Evolutionary conservation across 2,329 filamentous ascomycete species (phyloP), one percentile per base, ranked within the genome.

Genomic region (Penicillium capsulatum): DNA sequence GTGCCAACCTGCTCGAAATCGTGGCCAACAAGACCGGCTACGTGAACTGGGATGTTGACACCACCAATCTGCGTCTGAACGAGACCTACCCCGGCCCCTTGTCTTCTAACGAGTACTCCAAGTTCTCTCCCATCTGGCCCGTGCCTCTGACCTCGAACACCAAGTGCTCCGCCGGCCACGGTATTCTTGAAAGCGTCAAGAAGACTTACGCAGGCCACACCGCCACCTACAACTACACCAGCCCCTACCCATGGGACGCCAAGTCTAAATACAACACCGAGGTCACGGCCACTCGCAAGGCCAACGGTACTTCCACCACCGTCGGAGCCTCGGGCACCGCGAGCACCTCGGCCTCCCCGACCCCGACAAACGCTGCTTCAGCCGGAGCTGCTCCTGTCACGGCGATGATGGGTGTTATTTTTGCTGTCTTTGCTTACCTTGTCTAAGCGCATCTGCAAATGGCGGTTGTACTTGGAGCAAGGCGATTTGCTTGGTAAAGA

Each of bases 1-100:
- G 80, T 40, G 83, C 83, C 55, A 86, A 86, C 60, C 77, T 86
- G 8, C 83, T 79, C 61, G 55, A 72, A 29, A 44, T 77, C 20
- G 78, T 86, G 2, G 80, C 78, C 14, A 63, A 75, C 11, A 68
- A 74, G 65, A 84, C 80, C 0, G 77, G 79, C 33, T 80, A 84
- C 55, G 50, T 51, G 13, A 58, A 66, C 53, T 64, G 63, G 36
- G 40, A 65, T 2, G 61, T 77, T 4, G 55, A 68, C 15, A 59
- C 63, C 29, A 57, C 47, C 40, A 50, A 62, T 42, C 60, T 73
- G 50, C 75, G 68, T 58, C 73, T 74, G 50, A 81, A 81, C 58
- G 54, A 53, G 30, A 78, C 74, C 6, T 79, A 80, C 47, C 70
- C 72, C 0, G 77, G 77, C 1, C 63, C 63, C 7, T 37, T 64